Base-by-base conservation (phyloP, 1,284 basidiomycete species). In the Ustilago esculenta region DNA sequence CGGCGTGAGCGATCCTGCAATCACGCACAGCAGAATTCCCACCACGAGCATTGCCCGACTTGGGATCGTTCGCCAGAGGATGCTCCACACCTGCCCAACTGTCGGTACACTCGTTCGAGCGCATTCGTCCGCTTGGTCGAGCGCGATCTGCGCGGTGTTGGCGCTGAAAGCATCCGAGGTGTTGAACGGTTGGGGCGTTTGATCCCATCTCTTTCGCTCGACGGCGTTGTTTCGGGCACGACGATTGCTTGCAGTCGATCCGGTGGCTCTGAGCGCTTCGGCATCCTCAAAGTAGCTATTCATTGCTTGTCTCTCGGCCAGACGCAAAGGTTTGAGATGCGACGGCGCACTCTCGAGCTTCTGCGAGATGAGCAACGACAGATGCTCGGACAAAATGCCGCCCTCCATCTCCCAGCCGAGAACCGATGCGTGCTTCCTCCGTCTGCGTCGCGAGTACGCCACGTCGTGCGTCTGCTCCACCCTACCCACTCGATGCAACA, bases 1-100 rank as follows among this genome's bases (percentile, higher is more conserved):
- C 0, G 95, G 95, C 0, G 92, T 95, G 84, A 91, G 88, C 0
- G 90, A 86, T 21, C 94, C 94, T 60, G 88, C 90, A 29, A 87
- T 81, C 29, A 93, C 43, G 39, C 72, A 74, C 23, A 54, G 30
- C 9, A 66, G 5, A 7, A 94, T 83, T 5, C 92, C 94, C 42
- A 90, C 34, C 64, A 88, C 63, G 52, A 96, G 80, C 20, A 91
- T 57, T 1, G 85, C 84, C 77, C 95, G 96, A 78, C 86, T 83
- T 0, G 93, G 92, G 15, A 96, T 84, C 0, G 88, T 88, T 0
- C 89, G 89, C 80, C 88, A 90, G 67, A 90, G 86, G 5, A 84
- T 84, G 35, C 10, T 2, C 25, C 46, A 47, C n/a, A 56, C 60
- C 36, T 56, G n/a, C 2, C 58, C 49, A 4, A 32, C 30, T 0